phyloP scores from a whole-genome alignment of 169 alveolate species.

The Eimeria sp. region DNA sequence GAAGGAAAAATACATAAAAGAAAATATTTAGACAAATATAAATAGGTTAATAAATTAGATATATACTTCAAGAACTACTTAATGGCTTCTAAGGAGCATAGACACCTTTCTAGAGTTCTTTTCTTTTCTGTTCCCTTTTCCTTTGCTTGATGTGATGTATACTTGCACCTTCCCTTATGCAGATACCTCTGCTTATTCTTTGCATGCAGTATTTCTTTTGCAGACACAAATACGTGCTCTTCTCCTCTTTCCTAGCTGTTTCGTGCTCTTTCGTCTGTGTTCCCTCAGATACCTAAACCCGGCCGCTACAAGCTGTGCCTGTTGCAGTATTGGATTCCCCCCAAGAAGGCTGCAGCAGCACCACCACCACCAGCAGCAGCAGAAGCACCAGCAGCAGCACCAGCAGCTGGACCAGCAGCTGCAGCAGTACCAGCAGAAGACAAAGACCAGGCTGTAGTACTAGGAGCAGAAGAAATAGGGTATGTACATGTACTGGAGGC shows the following conservation, averaged over 20 bases:
- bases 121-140: too few relatives aligned
- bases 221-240: too few relatives aligned
- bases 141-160: too few relatives aligned
- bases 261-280: background rate
- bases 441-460: background rate
- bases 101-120: too few relatives aligned
- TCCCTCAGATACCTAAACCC: conserved; percentile 12
- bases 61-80: too few relatives aligned
- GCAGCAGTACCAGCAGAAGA: background rate
- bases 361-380: too few relatives aligned
- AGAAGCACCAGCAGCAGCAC: too few relatives aligned
- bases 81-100: too few relatives aligned
- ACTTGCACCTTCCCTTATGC: too few relatives aligned
- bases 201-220: background rate
- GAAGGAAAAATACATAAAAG: background rate
- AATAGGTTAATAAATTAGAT: too few relatives aligned
- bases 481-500: background rate
- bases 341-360: background rate
- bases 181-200: background rate
- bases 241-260: background rate
- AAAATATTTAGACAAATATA: too few relatives aligned
- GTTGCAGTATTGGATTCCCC: conserved; percentile 73
- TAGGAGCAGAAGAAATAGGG: conserved; percentile 78
- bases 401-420: too few relatives aligned
- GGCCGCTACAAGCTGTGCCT: conserved; percentile 63